These are phyloP conservation scores for Cucumis variabilis DNA, from an alignment of 331 rosid genomes.

Conservation along the genomic window DNA sequence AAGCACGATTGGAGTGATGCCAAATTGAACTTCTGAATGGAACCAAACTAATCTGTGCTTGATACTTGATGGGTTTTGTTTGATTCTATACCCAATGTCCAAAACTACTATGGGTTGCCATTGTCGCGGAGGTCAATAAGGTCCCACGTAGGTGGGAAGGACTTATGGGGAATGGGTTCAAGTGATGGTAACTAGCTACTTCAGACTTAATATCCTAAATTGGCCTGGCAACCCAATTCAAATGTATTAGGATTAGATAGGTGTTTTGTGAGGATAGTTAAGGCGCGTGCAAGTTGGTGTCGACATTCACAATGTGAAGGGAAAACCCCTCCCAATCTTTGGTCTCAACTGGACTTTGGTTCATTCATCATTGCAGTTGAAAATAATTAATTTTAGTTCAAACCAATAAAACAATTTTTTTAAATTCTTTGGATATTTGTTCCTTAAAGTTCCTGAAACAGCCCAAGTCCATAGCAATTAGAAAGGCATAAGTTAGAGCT, in stretches of 20 bases:
- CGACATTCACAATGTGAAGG: background rate
- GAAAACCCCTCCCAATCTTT: background rate
- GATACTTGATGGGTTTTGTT: background rate
- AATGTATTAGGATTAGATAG: background rate
- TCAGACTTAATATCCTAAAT: background rate
- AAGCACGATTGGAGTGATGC: background rate
- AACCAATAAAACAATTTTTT: background rate
- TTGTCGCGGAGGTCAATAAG: background rate
- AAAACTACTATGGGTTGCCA: background rate
- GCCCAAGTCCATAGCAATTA: background rate
- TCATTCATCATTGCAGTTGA: background rate
- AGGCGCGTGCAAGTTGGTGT: background rate
- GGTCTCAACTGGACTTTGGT: background rate
- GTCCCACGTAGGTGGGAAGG: no score
- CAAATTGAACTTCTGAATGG: background rate
- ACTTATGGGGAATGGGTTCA: background rate
- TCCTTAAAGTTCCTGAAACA: background rate
- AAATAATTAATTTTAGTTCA: background rate
- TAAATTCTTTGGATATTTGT: background rate
- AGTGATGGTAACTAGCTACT: background rate
- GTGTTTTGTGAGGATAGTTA: background rate
- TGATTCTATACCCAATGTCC: background rate
- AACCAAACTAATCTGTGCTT: background rate
- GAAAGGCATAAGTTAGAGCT: background rate
- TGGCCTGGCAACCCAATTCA: background rate